phyloP scores from a whole-genome alignment of 208 protist genomes.

The Tritrichomonas foetus region DNA sequence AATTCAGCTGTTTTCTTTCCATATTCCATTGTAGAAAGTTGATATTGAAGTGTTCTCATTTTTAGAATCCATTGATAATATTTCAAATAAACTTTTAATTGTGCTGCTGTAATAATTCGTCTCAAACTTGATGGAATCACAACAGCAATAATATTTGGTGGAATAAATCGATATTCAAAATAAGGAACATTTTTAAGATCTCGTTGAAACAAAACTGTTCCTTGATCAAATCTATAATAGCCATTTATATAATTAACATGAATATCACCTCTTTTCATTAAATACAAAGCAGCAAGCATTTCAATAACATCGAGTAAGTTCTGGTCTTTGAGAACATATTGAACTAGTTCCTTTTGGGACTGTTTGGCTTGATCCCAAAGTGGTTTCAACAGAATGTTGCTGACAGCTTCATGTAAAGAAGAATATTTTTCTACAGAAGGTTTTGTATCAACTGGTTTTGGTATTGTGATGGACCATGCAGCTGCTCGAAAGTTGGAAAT shows the following conservation, averaged over 20 bases:
- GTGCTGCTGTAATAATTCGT: background rate
- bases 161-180: background rate
- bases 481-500: constrained; percentile 3
- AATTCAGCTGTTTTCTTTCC: background rate
- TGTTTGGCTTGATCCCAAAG: background rate
- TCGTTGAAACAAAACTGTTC: background rate
- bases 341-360: background rate
- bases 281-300: background rate
- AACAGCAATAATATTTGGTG: background rate
- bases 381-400: background rate
- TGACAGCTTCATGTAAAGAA: background rate
- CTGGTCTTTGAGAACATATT: background rate
- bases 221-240: background rate
- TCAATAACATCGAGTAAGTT: background rate
- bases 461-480: background rate
- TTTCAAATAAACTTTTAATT: background rate
- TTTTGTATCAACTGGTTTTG: background rate
- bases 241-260: background rate
- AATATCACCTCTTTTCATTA: constrained; percentile 21
- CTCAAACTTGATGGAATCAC: background rate
- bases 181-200: background rate
- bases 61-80: background rate
- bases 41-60: background rate
- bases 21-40: background rate
- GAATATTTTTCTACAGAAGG: background rate